Evolutionary conservation across 805 yeast species (phyloP), one percentile per base, ranked within the genome.

Genomic region (Lipomyces yamadae): DNA sequence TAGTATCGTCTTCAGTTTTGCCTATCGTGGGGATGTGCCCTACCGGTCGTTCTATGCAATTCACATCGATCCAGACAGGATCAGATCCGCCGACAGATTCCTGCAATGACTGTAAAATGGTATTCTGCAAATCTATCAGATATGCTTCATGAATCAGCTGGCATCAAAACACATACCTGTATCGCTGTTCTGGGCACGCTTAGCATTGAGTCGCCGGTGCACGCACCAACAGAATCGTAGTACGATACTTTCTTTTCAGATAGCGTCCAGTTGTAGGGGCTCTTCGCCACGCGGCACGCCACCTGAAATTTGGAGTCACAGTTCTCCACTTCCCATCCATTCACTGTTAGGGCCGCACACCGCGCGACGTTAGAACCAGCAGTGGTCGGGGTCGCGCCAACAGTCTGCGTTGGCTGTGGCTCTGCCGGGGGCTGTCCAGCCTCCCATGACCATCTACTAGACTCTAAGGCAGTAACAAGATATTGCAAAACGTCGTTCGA

Each of bases 381-480:
- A 18, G 61, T 60, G 63, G 13, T 50, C 32, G 29, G 72, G 7
- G 15, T 64, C 15, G 37, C 60, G 30, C 34, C 55, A 29, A 48
- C 53, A n/a, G 58, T 60, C 11, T 60, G 42, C 24, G 67, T 73
- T 71, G 58, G 60, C 58, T 29, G 68, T 56, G 15, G 60, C 61
- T n/a, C 71, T 71, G 34, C 72, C 0, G 58, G 39, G 0, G 95
- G 95, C 73, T 88, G 84, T 8, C 78, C 76, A 0, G 81, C 74
- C 0, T 82, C 84, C 97, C 97, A 92, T 1, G 94, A 84, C 97
- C 97, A 92, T 48, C 84, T 64, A 13, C 74, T 7, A 83, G 56
- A 29, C 13, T 53, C 18, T 32, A 77, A 58, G 2, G 71, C 61
- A 2, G 59, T 56, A 10, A 65, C 62, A 55, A 73, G 10, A 79